phyloP scores from a whole-genome alignment of 371 early-diverging fungal genomes.

The Rhizoclosmatium hyalinum region DNA sequence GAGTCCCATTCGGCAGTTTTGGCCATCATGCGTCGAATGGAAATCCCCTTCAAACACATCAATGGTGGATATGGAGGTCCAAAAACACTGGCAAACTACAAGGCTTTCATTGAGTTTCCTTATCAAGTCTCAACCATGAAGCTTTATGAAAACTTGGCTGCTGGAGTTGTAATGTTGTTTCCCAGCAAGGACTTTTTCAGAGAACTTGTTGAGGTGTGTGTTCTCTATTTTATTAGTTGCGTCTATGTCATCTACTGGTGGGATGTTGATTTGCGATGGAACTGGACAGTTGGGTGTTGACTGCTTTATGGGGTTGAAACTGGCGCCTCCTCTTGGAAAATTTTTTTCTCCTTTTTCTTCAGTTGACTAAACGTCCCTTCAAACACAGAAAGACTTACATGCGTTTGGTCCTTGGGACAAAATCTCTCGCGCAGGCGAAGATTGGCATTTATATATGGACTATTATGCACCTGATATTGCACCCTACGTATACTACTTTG shows the following conservation, averaged over 20 bases:
- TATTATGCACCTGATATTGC: conserved; percentile 22
- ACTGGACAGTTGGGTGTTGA: too few relatives aligned
- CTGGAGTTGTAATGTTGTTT: conserved; percentile 28
- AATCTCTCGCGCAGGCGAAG: conserved; percentile 26
- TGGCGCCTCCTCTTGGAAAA: too few relatives aligned
- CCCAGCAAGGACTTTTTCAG: conserved; percentile 21
- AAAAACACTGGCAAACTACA: conserved; percentile 25
- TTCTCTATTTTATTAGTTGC: background rate
- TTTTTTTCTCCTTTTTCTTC: background rate
- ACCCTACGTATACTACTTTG: conserved; percentile 27
- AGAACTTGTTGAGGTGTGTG: conserved; percentile 20
- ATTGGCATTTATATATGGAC: conserved; percentile 24
- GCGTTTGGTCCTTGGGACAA: conserved; percentile 28
- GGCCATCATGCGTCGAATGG: conserved; percentile 14
- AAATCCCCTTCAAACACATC: conserved; percentile 25
- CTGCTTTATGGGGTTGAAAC: too few relatives aligned
- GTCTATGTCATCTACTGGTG: background rate
- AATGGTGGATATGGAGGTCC: conserved; percentile 30
- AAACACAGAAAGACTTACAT: conserved; percentile 20
- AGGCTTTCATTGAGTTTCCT: conserved; percentile 31
- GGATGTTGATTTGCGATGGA: too few relatives aligned
- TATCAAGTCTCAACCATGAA: conserved; percentile 36
- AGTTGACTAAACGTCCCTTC: background rate
- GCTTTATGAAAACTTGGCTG: conserved; percentile 34
- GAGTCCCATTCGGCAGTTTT: conserved; percentile 5